Conservation (phyloP, 495 filamentous ascomycete species). For the Neurospora pannonica region DNA sequence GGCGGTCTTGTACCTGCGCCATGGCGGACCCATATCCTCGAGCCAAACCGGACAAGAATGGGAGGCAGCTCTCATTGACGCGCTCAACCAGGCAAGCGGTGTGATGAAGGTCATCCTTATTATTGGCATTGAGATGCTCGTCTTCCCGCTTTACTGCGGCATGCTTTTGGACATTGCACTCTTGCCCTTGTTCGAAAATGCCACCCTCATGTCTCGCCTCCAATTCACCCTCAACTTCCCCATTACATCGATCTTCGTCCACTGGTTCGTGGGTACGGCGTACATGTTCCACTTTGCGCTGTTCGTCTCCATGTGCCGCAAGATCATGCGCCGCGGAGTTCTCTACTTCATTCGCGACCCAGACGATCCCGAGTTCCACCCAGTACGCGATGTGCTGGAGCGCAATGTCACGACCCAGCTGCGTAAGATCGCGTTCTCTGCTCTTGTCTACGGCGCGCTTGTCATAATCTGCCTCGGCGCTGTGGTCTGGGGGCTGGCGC, state of each 20-base stretch:
- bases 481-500: slow-evolving; percentile 84
- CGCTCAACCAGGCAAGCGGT: slow-evolving; percentile 83
- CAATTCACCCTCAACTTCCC: slow-evolving; percentile 67
- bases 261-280: slow-evolving; percentile 97
- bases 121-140: slow-evolving; percentile 98
- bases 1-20: slow-evolving; percentile 68
- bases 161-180: slow-evolving; percentile 81
- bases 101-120: slow-evolving; percentile 98
- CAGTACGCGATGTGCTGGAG: slow-evolving; percentile 93
- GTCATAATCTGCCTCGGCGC: slow-evolving; percentile 90
- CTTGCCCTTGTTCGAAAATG: slow-evolving; percentile 76
- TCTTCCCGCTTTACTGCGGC: slow-evolving; percentile 93
- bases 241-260: slow-evolving; percentile 83
- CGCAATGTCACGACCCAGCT: slow-evolving; percentile 87
- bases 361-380: slow-evolving; percentile 97
- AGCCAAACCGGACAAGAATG: slow-evolving; percentile 57
- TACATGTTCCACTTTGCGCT: slow-evolving; percentile 99
- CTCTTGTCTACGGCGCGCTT: slow-evolving; percentile 86
- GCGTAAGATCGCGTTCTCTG: slow-evolving; percentile 92
- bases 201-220: slow-evolving; percentile 64
- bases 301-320: slow-evolving; percentile 98
- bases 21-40: slow-evolving; percentile 55
- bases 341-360: slow-evolving; percentile 98
- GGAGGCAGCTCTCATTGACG: slow-evolving; percentile 71
- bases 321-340: slow-evolving; percentile 89